Percentiles rank a stretch among this genome's conserved stretches.
Conservation (phyloP, 106 monocot genomes). For the Triglochin maritima region DNA sequence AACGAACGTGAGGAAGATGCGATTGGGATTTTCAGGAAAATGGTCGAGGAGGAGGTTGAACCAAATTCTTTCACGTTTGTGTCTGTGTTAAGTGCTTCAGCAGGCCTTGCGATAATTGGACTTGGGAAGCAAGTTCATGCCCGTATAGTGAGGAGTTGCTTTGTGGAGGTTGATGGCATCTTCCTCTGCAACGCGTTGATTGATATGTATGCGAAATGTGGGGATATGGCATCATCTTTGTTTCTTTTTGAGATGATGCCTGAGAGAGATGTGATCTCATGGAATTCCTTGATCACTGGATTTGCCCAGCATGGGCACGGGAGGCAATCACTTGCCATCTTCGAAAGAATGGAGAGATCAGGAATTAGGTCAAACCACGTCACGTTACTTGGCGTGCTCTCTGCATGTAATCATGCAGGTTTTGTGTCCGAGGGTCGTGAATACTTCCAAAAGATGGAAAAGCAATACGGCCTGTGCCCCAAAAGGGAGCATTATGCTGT, state of each 20-base stretch:
- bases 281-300: constrained; percentile 61
- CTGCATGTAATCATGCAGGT: constrained; percentile 60
- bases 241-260: constrained; percentile 35
- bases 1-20: constrained; percentile 41
- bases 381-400: constrained; percentile 50
- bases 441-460: constrained; percentile 33
- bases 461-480: constrained; percentile 27
- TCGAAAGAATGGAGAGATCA: constrained; percentile 35
- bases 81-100: constrained; percentile 48
- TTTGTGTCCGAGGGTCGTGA: constrained; percentile 20
- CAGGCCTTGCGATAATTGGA: constrained; percentile 29
- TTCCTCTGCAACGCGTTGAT: constrained; percentile 46
- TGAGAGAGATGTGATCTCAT: constrained; percentile 37
- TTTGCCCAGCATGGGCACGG: constrained; percentile 47
- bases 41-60: constrained; percentile 26
- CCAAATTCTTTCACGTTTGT: constrained; percentile 48
- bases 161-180: constrained; percentile 8
- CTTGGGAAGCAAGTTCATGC: constrained; percentile 45
- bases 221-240: constrained; percentile 33
- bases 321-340: constrained; percentile 26
- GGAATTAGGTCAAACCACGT: constrained; percentile 36
- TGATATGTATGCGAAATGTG: constrained; percentile 72
- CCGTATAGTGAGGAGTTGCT: constrained; percentile 19
- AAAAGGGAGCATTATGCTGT: constrained; percentile 48
- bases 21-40: constrained; percentile 34